A percentile compares a stretch with the other conserved stretches of the same genome.
These are phyloP conservation scores for Volvariella surrecta DNA, from an alignment of 1,284 basidiomycete genomes.

Conservation along the genomic window DNA sequence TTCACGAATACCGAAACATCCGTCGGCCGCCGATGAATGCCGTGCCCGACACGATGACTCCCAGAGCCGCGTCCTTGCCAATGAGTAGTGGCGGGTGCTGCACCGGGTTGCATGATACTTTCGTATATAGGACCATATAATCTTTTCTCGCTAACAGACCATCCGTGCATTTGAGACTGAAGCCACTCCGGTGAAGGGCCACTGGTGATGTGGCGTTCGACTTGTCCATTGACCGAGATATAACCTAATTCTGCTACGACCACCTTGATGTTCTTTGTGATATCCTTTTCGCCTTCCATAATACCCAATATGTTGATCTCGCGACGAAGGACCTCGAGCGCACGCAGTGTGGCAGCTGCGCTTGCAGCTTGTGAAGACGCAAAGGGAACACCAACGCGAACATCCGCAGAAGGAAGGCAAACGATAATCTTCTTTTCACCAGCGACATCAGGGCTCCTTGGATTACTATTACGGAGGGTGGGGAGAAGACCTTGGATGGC, in stretches of 20 bases:
- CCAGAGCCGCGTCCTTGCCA: constrained; percentile 1
- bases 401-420: constrained; percentile 61
- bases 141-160: constrained; percentile 63
- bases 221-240: background rate
- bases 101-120: constrained; percentile 31
- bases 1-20: constrained; percentile 50
- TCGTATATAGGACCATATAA: constrained; percentile 62
- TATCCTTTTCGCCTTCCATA: constrained; percentile 35
- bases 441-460: constrained; percentile 39
- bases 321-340: constrained; percentile 59
- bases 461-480: constrained; percentile 54
- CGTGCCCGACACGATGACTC: constrained; percentile 19
- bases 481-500: constrained; percentile 71
- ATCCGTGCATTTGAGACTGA: constrained; percentile 47
- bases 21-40: constrained; percentile 40
- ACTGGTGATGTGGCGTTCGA: background rate
- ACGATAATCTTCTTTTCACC: constrained; percentile 54
- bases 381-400: constrained; percentile 65
- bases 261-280: constrained; percentile 54
- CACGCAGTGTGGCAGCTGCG: constrained; percentile 60
- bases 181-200: constrained; percentile 18
- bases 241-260: constrained; percentile 61
- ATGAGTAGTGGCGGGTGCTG: constrained; percentile 21
- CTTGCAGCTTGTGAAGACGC: constrained; percentile 61
- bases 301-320: constrained; percentile 53